phyloP scores from a whole-genome alignment of 1,284 basidiomycete species.

The Phenoliferia sp. region DNA sequence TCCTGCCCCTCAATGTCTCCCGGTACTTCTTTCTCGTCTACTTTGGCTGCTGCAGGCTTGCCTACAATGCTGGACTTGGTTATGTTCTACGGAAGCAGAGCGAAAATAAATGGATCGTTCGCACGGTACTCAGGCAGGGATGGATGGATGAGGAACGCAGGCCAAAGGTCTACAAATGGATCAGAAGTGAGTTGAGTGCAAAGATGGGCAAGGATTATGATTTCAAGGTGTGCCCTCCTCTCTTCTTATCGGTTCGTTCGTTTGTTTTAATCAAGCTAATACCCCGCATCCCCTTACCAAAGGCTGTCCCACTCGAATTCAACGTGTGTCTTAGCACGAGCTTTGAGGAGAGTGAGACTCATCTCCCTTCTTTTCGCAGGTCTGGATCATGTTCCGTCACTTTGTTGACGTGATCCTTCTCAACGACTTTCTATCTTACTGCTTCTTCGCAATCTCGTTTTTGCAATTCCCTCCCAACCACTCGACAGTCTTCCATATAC shows the following conservation, averaged over 20 bases:
- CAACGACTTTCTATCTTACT: constrained; percentile 94
- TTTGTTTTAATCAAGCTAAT: not conserved
- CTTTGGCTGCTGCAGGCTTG: constrained; percentile 87
- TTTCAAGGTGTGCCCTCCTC: constrained; percentile 71
- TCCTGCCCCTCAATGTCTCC: constrained; percentile 52
- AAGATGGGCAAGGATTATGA: constrained; percentile 95
- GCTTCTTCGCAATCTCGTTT: constrained; percentile 78
- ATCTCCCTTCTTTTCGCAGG: constrained; percentile 29
- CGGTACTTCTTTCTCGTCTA: constrained; percentile 71
- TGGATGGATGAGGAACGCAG: constrained; percentile 76
- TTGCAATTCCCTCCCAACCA: constrained; percentile 76
- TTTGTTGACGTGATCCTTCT: constrained; percentile 91
- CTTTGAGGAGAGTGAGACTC: not conserved
- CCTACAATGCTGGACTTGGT: constrained; percentile 89
- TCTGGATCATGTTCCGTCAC: constrained; percentile 88
- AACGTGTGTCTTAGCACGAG: constrained; percentile 47
- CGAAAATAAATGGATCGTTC: constrained; percentile 88
- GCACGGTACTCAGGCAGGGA: constrained; percentile 67
- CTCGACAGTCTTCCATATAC: constrained; percentile 60
- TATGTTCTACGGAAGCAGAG: constrained; percentile 91
- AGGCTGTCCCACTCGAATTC: constrained; percentile 56
- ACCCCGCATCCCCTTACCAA: not conserved
- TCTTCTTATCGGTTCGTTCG: too few relatives aligned
- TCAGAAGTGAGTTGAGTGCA: constrained; percentile 73
- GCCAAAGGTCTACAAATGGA: constrained; percentile 63